Evolutionary conservation across 2,329 filamentous ascomycete genomes (phyloP).

Genomic region (Penicillium nordicum): DNA sequence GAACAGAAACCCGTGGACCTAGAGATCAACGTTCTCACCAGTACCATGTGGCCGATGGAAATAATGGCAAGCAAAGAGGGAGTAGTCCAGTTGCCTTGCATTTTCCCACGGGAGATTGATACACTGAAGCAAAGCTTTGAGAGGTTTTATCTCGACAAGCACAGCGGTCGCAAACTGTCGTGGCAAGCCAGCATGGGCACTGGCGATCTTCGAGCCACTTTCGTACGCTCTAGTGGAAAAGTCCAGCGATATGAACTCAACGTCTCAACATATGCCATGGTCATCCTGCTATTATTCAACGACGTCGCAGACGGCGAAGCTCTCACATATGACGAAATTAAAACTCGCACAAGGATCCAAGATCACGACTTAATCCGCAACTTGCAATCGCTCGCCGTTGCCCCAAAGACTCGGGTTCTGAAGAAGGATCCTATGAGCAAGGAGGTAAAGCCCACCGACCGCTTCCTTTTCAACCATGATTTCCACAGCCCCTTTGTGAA

Average conservation of each 20-base stretch:
- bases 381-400: constrained; percentile 75
- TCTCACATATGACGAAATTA: constrained; percentile 71
- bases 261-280: constrained; percentile 88
- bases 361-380: constrained; percentile 69
- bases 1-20: constrained; percentile 70
- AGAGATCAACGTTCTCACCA: constrained; percentile 79
- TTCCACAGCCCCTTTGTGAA: constrained; percentile 81
- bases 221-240: constrained; percentile 66
- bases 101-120: constrained; percentile 71
- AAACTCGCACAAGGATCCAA: constrained; percentile 76
- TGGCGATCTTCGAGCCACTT: constrained; percentile 82
- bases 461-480: constrained; percentile 75
- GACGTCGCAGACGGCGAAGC: constrained; percentile 55
- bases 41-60: constrained; percentile 92
- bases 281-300: constrained; percentile 87
- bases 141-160: constrained; percentile 80
- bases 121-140: constrained; percentile 79
- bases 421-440: constrained; percentile 77
- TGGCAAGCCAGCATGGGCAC: constrained; percentile 77
- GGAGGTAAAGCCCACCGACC: constrained; percentile 70
- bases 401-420: constrained; percentile 77
- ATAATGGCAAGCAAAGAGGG: constrained; percentile 65
- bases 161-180: constrained; percentile 81
- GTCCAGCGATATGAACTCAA: constrained; percentile 81
- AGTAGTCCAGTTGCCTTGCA: constrained; percentile 52